Base-by-base conservation (phyloP, 169 alveolate genomes). In the Besnoitia besnoiti region DNA sequence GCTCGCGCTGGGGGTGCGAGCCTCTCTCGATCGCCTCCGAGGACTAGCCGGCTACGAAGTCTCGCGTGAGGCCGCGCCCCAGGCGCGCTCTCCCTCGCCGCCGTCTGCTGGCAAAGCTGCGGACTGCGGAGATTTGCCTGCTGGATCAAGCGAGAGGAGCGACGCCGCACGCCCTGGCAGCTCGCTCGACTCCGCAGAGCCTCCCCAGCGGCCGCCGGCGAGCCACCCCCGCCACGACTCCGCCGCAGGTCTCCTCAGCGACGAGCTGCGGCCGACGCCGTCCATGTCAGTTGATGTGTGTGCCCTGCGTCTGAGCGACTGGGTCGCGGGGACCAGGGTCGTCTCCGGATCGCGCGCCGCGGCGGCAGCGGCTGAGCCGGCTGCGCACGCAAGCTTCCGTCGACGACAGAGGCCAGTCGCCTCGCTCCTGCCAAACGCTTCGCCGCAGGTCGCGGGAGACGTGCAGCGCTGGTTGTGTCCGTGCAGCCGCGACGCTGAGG, bases 391-490 rank as follows among this genome's bases (percentile, higher is more conserved):
- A 19, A 19, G 12, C 30, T n/a, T 55, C 30, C 33, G 24, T 5
- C 67, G 67, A 55, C 33, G 30, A 55, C 33, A 19, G 3, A n/a
- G 67, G 33, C 33, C 67, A 55, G 67, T 55, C 67, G n/a, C 67
- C 30, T 55, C 33, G 67, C 44, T 73, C n/a, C 82, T 73, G 39
- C 82, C 46, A 42, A 73, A 73, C 46, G 82, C 82, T n/a, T 39
- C 82, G 39, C 82, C 46, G 46, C 39, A 73, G 3, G 82, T 37
- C 24, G n/a, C 82, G 16, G 82, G 82, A 8, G n/a, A 37, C 46
- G 39, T 16, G 44, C 47, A 73, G 82, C 40, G 82, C n/a, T 73
- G 82, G 82, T n/a, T 73, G 16, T 73, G 47, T 19, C 82, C 82
- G 19, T 73, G 82, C 21, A 73, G 82, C 46, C 24, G 44, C 0